Base-by-base conservation (phyloP, 371 early-diverging fungal genomes). In the Syncephalastrum sp. region DNA sequence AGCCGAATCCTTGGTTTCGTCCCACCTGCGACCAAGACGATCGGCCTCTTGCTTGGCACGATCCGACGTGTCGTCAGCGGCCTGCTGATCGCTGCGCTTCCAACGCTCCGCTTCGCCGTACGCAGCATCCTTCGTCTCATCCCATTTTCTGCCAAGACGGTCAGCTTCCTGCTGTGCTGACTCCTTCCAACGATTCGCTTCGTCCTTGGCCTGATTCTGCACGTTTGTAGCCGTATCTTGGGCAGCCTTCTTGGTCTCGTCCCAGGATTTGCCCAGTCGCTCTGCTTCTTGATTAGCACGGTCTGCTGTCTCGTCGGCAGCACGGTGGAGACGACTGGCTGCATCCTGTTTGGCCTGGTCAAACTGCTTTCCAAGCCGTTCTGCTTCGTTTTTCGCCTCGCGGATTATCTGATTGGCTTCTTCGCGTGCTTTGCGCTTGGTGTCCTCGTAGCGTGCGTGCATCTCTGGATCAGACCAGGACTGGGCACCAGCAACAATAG, bases 401-500 rank as follows among this genome's bases (percentile, higher is more conserved):
- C 44, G 19, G 21, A 56, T 61, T 14, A 41, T 19, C 1, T 29
- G 19, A n/a, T 55, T 42, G n/a, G 21, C 42, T 53, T 24, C n/a
- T 43, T 33, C 8, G 54, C n/a, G 21, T 21, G 56, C 56, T 48
- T 48, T 47, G 14, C 48, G 42, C 52, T 59, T 52, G 5, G 59
- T 47, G 16, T 59, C 53, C 21, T 29, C 38, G 24, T 59, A 59
- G 19, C 45, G 46, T 4, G 23, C 21, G 16, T 59, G 59, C 2
- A 38, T 33, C 44, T 51, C 45, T 13, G 59, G 46, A 29, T 59
- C 52, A 10, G 59, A 52, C 59, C 59, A 59, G 13, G 59, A 46
- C 13, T 52, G 51, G 13, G 59, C 59, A 17, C 47, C 44, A 23
- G 43, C 44, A 2, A 59, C 29, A 23, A 59, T 59, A 12, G 33